Conservation (phyloP, 2,329 filamentous ascomycete genomes). For the Phaeosphaeriaceae sp. region DNA sequence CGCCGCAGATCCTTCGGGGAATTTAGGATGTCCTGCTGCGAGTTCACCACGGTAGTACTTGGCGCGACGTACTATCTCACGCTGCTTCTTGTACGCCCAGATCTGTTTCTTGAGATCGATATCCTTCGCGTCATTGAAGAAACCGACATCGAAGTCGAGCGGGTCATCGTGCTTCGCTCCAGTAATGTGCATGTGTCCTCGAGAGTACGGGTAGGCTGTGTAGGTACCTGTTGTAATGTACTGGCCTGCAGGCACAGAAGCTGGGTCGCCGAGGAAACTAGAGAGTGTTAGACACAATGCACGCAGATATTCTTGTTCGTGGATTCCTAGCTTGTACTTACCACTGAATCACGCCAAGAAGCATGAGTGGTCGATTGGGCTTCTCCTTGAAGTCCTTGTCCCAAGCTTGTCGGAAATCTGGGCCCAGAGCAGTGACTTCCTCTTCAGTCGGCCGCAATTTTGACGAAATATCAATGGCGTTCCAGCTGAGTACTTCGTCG, state of each 20-base stretch:
- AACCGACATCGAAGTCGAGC: constrained; percentile 65
- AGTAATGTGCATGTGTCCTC: constrained; percentile 67
- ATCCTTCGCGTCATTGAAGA: constrained; percentile 61
- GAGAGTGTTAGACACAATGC: constrained; percentile 3
- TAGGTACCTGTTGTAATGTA: constrained; percentile 63
- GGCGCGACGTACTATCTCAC: constrained; percentile 65
- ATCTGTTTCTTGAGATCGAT: constrained; percentile 66
- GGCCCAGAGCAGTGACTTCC: constrained; percentile 61
- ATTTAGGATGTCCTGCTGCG: constrained; percentile 26
- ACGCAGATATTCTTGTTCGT: background rate
- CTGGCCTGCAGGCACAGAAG: constrained; percentile 49
- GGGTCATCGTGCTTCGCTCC: constrained; percentile 53
- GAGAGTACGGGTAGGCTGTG: constrained; percentile 67
- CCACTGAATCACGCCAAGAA: constrained; percentile 50
- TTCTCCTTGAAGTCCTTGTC: constrained; percentile 60
- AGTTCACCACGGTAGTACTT: constrained; percentile 56
- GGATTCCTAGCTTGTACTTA: constrained; percentile 23
- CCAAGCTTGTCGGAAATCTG: constrained; percentile 62
- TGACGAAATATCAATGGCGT: constrained; percentile 61
- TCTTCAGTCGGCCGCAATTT: constrained; percentile 64
- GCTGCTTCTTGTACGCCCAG: constrained; percentile 68
- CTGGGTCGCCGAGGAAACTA: constrained; percentile 40
- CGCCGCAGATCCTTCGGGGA: constrained; percentile 26
- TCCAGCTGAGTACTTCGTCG: constrained; percentile 64
- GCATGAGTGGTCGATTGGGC: constrained; percentile 58